Base-by-base conservation (phyloP, 1,284 basidiomycete genomes). In the Cutaneotrichosporon sp. region DNA sequence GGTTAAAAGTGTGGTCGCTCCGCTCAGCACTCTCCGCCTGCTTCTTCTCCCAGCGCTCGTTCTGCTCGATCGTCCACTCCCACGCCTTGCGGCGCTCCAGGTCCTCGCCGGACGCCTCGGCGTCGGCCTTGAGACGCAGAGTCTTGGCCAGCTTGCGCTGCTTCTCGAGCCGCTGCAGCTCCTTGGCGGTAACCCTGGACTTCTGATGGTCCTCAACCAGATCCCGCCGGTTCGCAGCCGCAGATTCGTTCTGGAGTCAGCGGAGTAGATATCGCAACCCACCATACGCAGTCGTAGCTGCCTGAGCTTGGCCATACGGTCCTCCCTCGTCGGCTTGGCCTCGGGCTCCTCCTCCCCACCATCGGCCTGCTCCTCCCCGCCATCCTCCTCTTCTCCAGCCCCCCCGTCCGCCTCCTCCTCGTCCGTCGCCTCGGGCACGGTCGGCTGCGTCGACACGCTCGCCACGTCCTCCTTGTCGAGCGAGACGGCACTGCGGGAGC, bases 1-100 rank as follows among this genome's bases (percentile, higher is more conserved):
- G 64, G 54, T 68, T 60, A 49, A 64, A 70, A 49, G 54, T 42
- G 64, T 85, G 80, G 69, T 86, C 79, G 54, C 80, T 80, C 71
- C 88, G 90, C 17, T 57, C 60, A 39, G 57, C 60, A 43, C 62
- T 46, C 61, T 84, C 74, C 32, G 82, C 84, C 61, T 82, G 74
- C 75, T 91, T 91, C 77, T 87, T 87, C 78, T 93, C 90, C 94
- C 93, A 93, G 57, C 82, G 77, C 63, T 97, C 90, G 64, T 91
- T 93, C 75, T 96, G 90, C 76, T 96, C 92, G 51, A 96, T 87
- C 20, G 85, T 88, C 77, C 88, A 97, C 65, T 89, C 84, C 90
- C 90, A 94, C 66, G 90, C 90, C 79, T 90, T 90, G 65, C 83
- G 81, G 52, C 91, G 78, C 63, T 82, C 80, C 17, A 80, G 61